Percentiles rank a stretch among this genome's conserved stretches.
Conservation (phyloP, 805 yeast species). For the Starmera dryadoides region DNA sequence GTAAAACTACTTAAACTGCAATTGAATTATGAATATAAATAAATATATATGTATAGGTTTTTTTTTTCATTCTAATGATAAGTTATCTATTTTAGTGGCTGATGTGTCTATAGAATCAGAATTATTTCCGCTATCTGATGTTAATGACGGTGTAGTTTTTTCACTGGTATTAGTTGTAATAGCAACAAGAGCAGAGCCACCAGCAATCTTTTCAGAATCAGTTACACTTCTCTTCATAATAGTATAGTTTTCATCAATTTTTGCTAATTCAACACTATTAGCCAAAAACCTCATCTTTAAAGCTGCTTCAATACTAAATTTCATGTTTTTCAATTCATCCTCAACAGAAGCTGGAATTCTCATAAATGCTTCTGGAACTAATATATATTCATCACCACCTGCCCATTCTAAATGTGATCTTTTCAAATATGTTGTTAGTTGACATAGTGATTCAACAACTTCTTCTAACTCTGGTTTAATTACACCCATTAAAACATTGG, state of each 20-base stretch:
- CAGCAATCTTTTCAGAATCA: neutral
- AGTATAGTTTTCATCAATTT: conserved; percentile 25
- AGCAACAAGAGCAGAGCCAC: no score
- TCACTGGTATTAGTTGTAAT: no score
- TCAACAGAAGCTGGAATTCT: conserved; percentile 31
- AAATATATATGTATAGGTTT: no score
- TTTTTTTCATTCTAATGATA: no score
- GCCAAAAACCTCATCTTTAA: conserved; percentile 38
- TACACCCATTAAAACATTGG: conserved; percentile 46
- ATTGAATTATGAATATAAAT: no score
- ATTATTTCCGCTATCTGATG: no score
- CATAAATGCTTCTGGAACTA: conserved; percentile 28
- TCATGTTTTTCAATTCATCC: conserved; percentile 32
- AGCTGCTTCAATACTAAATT: conserved; percentile 26
- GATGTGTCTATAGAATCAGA: no score
- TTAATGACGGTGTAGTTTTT: no score
- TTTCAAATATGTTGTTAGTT: conserved; percentile 11
- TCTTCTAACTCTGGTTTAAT: conserved; percentile 37
- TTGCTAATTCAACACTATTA: conserved; percentile 38
- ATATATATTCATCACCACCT: conserved; percentile 30
- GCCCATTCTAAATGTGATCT: conserved; percentile 22
- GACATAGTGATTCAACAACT: conserved; percentile 13
- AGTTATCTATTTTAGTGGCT: no score
- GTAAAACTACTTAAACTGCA: no score
- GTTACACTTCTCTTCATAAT: neutral